Evolutionary conservation across 2,329 filamentous ascomycete species (phyloP), one percentile per base, ranked within the genome.

Genomic region (Colletotrichum endophyticum): DNA sequence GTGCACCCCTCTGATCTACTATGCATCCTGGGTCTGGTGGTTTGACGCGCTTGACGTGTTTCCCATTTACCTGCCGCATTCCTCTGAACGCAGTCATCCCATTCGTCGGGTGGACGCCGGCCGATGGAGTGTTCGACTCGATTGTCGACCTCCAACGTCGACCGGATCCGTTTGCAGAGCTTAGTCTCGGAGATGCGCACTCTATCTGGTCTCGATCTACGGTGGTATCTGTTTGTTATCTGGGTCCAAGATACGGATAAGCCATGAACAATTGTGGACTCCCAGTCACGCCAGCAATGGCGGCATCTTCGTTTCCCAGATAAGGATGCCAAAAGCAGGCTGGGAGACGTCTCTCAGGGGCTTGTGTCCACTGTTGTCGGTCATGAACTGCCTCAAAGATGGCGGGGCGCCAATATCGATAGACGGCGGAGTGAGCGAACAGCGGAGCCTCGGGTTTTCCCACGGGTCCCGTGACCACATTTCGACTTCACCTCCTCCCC

Each of bases 41-140:
- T 66, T 59, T 25, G 49, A 59, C 70, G 32, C 70, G 63, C 70
- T 69, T 61, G 70, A 73, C 73, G 64, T 76, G 57, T 59, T 28
- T 73, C n/a, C 57, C 59, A 61, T 70, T 63, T 44, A 63, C 73
- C 53, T 75, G 70, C 73, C 73, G 53, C 69, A 73, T 75, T 75
- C 39, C 73, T 62, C 30, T 53, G 9, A 16, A 44, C 13, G 22
- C 61, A 61, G 36, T 32, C 73, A 36, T 72, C 69, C 27, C 56
- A 73, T 73, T 73, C 70, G 73, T 66, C 70, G 22, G 70, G 49
- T 16, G 27, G 30, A 28, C 32, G 25, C 57, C 57, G 44, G 34
- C 64, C 59, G 32, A 73, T 64, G 62, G 62, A 64, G 25, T 34
- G n/a, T 53, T 53, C 44, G 44, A 22, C n/a, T 53, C 44, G 44